Evolutionary conservation across 176 grass and related monocot species (phyloP).

Genomic region (Elaeis guineensis): DNA sequence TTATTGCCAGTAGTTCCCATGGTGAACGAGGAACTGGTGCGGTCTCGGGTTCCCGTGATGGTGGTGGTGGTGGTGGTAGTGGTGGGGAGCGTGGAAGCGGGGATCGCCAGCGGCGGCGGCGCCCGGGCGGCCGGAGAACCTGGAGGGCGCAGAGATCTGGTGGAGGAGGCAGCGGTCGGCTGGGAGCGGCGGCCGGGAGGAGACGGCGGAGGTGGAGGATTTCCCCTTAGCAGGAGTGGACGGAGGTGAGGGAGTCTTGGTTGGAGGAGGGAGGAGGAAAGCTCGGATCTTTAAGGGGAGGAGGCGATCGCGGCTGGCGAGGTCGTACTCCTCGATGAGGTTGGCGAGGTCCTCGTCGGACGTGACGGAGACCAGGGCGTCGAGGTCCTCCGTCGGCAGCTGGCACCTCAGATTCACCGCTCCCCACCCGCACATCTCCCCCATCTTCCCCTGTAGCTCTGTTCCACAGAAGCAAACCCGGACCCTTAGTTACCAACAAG

Average conservation of each 20-base stretch:
- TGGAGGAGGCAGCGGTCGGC: slow-evolving; percentile 13
- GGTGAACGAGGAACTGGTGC: slow-evolving; percentile 32
- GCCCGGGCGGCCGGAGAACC: not conserved
- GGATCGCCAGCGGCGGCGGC: not conserved
- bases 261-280: slow-evolving; percentile 37
- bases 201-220: not conserved
- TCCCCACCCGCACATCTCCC: slow-evolving; percentile 50
- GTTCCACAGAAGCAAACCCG: slow-evolving; percentile 4
- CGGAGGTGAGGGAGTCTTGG: slow-evolving; percentile 1
- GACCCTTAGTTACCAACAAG: not conserved
- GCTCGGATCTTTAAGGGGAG: slow-evolving; percentile 48
- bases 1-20: slow-evolving; percentile 29
- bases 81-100: slow-evolving; percentile 2
- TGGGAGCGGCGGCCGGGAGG: not conserved
- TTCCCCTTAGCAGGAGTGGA: not conserved
- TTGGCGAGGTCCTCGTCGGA: slow-evolving; percentile 55
- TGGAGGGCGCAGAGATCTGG: slow-evolving; percentile 11
- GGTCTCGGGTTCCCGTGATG: not conserved
- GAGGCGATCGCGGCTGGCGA: slow-evolving; percentile 23
- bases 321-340: slow-evolving; percentile 54
- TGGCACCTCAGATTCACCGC: slow-evolving; percentile 50
- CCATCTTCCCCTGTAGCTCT: slow-evolving; percentile 61
- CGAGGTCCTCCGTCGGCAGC: slow-evolving; percentile 77
- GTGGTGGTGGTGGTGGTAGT: slow-evolving; percentile 1
- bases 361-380: slow-evolving; percentile 68